Evolutionary conservation across 2,329 filamentous ascomycete genomes (phyloP).

Genomic region (Mycocentrospora acerina): DNA sequence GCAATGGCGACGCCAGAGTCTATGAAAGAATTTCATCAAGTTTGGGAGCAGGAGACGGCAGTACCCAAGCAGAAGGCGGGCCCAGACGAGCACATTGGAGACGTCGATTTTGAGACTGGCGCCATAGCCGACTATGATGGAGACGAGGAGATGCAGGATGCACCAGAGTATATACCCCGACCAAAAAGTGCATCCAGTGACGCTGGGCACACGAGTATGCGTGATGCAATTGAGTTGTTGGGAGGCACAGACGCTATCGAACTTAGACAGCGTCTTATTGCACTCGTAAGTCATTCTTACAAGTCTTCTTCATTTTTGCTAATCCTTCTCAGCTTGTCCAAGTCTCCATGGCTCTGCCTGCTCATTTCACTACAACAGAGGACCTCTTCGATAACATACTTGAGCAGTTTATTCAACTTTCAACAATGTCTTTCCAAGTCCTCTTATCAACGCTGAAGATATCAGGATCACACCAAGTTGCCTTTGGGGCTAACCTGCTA

Average conservation of each 20-base stretch:
- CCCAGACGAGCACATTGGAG: slow-evolving; percentile 59
- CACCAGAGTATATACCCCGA: slow-evolving; percentile 4
- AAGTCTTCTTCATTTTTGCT: slow-evolving; percentile 8
- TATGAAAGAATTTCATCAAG: slow-evolving; percentile 60
- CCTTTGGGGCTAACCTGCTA: slow-evolving; percentile 46
- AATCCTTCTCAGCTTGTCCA: slow-evolving; percentile 35
- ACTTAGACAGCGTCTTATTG: slow-evolving; percentile 65
- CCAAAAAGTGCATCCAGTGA: slow-evolving; percentile 7
- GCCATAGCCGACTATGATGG: slow-evolving; percentile 59
- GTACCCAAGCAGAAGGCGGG: slow-evolving; percentile 50
- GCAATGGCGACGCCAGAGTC: slow-evolving; percentile 61
- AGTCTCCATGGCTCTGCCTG: slow-evolving; percentile 42
- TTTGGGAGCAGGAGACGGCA: slow-evolving; percentile 68
- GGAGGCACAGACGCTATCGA: slow-evolving; percentile 57
- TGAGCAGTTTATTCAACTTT: slow-evolving; percentile 59
- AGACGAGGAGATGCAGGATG: slow-evolving; percentile 36
- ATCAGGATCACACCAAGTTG: slow-evolving; percentile 47
- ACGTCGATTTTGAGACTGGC: slow-evolving; percentile 55
- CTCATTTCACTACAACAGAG: slow-evolving; percentile 52
- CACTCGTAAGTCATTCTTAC: slow-evolving; percentile 47
- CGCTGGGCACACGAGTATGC: slow-evolving; percentile 3
- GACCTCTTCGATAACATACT: slow-evolving; percentile 63
- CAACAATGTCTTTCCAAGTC: slow-evolving; percentile 59
- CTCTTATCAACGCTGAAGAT: slow-evolving; percentile 55
- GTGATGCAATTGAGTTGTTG: slow-evolving; percentile 28